Conservation (phyloP, 225 moss, liverwort and hornwort species). For the Physcomitrellopsis africana region DNA sequence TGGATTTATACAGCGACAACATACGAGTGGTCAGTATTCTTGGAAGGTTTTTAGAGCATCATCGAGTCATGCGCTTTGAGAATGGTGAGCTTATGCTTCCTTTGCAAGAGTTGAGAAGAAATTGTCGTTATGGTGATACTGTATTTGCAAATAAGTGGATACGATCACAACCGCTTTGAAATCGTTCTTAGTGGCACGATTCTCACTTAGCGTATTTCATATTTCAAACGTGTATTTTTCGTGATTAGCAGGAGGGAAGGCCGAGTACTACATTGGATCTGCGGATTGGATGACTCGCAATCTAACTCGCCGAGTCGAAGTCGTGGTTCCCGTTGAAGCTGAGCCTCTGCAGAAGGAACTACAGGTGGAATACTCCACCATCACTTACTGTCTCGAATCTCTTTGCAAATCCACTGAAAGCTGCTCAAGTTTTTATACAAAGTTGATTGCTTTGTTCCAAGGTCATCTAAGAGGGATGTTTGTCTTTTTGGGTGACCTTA, state of each 20-base stretch:
- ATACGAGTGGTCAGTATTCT: conserved; percentile 66
- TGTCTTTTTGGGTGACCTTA: conserved; percentile 24
- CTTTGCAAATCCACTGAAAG: background rate
- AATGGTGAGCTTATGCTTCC: conserved; percentile 45
- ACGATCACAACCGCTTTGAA: background rate
- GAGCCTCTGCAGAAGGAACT: conserved; percentile 51
- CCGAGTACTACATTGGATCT: conserved; percentile 60
- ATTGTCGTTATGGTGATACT: background rate
- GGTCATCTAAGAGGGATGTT: background rate
- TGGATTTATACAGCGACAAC: conserved; percentile 50
- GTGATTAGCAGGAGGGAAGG: conserved; percentile 49
- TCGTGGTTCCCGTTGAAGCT: conserved; percentile 63
- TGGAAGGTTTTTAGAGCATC: conserved; percentile 67
- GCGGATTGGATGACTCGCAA: conserved; percentile 72
- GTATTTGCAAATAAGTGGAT: background rate
- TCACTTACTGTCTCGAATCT: background rate
- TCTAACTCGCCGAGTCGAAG: conserved; percentile 63
- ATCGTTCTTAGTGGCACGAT: too few species aligned
- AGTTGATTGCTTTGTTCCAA: background rate
- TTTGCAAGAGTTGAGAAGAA: background rate
- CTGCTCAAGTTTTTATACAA: background rate
- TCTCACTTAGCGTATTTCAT: too few species aligned
- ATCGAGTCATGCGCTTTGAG: conserved; percentile 63
- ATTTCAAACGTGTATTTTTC: background rate
- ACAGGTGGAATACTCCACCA: conserved; percentile 33